Percentiles rank a stretch among this genome's conserved stretches.
phyloP scores from a whole-genome alignment of 1,139 yeast genomes.

The Hansenula lynferdii region DNA sequence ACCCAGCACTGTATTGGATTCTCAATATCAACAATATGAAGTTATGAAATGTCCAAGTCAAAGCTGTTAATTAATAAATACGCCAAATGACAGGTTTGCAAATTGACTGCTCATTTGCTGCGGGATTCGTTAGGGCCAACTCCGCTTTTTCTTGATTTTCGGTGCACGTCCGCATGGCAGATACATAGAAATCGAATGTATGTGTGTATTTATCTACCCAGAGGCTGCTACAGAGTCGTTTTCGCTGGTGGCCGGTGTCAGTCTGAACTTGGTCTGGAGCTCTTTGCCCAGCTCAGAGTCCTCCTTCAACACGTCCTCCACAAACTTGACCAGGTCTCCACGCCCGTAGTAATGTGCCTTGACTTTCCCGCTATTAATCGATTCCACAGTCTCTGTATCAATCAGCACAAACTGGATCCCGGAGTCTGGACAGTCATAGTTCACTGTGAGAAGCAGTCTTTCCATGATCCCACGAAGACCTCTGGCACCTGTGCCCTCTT shows the following conservation, averaged over 20 bases:
- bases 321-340: slow-evolving; percentile 32
- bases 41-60: no score
- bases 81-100: no score
- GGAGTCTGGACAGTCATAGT: slow-evolving; percentile 50
- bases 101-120: no score
- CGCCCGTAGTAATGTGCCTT: slow-evolving; percentile 37
- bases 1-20: no score
- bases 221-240: not conserved
- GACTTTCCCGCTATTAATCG: slow-evolving; percentile 28
- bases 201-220: not conserved
- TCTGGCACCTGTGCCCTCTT: slow-evolving; percentile 51
- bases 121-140: no score
- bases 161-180: no score
- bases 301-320: slow-evolving; percentile 32
- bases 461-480: slow-evolving; percentile 49
- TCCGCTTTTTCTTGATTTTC: no score
- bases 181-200: no score
- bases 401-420: slow-evolving; percentile 41
- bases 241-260: not conserved
- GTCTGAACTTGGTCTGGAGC: slow-evolving; percentile 19
- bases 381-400: slow-evolving; percentile 33
- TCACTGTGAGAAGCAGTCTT: slow-evolving; percentile 41
- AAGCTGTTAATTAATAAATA: no score
- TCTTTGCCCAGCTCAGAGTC: slow-evolving; percentile 28
- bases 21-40: no score